These are phyloP conservation scores for Stentor roeselii DNA, from an alignment of 73 alveolate genomes.

Conservation along the genomic window DNA sequence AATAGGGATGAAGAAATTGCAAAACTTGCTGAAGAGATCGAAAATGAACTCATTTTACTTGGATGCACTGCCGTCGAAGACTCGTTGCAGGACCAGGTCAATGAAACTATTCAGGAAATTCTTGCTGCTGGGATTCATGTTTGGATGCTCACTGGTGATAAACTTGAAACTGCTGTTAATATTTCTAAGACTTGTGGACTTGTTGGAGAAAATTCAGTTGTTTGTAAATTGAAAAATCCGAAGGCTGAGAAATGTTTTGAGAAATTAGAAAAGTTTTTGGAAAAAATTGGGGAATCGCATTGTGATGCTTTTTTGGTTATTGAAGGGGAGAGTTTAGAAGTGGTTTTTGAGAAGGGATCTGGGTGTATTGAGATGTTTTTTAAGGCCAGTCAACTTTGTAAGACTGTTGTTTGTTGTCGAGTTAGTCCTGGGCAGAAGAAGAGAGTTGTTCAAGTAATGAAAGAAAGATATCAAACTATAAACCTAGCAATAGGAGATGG, in stretches of 20 bases:
- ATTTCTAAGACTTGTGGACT: slow-evolving; percentile 92
- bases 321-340: slow-evolving; percentile 23
- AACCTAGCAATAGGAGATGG: slow-evolving; percentile 98
- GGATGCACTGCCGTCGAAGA: slow-evolving; percentile 99
- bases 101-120: slow-evolving; percentile 88
- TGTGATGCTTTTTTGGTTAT: background rate
- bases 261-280: background rate
- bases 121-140: slow-evolving; percentile 50
- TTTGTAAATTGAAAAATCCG: background rate
- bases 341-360: background rate
- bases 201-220: slow-evolving; percentile 31
- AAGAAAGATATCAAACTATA: slow-evolving; percentile 61
- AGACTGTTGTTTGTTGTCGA: slow-evolving; percentile 94
- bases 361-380: slow-evolving; percentile 44
- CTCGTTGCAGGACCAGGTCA: slow-evolving; percentile 91
- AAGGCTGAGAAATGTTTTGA: background rate
- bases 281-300: background rate
- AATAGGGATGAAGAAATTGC: slow-evolving; percentile 66
- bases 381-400: slow-evolving; percentile 69
- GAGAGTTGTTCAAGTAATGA: slow-evolving; percentile 83
- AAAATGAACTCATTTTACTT: slow-evolving; percentile 74
- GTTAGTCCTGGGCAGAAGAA: slow-evolving; percentile 92
- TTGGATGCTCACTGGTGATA: slow-evolving; percentile 94
- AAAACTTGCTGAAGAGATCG: slow-evolving; percentile 76
- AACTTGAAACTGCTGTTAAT: slow-evolving; percentile 97